Percentiles rank a stretch among this genome's conserved stretches.
Conservation (phyloP, 768 basidiomycete species). For the Sporobolomyces phaffii region DNA sequence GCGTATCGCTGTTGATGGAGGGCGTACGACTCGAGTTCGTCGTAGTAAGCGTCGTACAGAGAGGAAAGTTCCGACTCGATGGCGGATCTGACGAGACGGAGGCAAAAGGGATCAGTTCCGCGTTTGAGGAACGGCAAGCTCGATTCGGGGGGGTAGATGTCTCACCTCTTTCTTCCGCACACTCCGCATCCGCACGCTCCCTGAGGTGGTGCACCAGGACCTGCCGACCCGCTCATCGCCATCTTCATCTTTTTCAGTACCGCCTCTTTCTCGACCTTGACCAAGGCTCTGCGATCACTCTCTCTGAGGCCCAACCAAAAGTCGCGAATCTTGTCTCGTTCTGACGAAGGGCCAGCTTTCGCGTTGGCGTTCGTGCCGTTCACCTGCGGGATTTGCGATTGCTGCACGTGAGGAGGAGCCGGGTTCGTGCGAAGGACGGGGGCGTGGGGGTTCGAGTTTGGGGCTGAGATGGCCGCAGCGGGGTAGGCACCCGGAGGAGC, state of each 20-base stretch:
- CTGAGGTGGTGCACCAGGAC: conserved; percentile 92
- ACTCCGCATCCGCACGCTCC: conserved; percentile 92
- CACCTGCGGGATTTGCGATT: conserved; percentile 3
- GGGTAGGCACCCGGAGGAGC: conserved; percentile 29
- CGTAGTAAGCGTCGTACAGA: conserved; percentile 99
- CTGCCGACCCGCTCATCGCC: conserved; percentile 80
- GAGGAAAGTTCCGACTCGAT: conserved; percentile 99
- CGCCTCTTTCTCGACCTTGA: conserved; percentile 97
- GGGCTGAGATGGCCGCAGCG: conserved; percentile 11
- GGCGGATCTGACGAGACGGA: conserved; percentile 65
- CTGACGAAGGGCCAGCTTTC: conserved; percentile 47
- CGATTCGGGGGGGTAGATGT: conserved; percentile 32
- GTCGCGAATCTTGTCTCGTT: conserved; percentile 93
- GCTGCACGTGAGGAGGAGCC: conserved; percentile 6
- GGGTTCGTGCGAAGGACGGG: conserved; percentile 16
- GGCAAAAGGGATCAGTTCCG: not conserved
- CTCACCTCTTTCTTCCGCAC: conserved; percentile 92
- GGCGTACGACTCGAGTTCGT: conserved; percentile 99
- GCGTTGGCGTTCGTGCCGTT: conserved; percentile 30
- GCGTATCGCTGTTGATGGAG: conserved; percentile 95
- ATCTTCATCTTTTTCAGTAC: conserved; percentile 94
- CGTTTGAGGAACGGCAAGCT: no score
- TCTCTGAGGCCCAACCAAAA: conserved; percentile 95
- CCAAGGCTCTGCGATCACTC: conserved; percentile 80
- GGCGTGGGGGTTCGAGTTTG: conserved; percentile 19